These are phyloP conservation scores for Boletus bicolor DNA, from an alignment of 768 basidiomycete genomes.

Conservation along the genomic window DNA sequence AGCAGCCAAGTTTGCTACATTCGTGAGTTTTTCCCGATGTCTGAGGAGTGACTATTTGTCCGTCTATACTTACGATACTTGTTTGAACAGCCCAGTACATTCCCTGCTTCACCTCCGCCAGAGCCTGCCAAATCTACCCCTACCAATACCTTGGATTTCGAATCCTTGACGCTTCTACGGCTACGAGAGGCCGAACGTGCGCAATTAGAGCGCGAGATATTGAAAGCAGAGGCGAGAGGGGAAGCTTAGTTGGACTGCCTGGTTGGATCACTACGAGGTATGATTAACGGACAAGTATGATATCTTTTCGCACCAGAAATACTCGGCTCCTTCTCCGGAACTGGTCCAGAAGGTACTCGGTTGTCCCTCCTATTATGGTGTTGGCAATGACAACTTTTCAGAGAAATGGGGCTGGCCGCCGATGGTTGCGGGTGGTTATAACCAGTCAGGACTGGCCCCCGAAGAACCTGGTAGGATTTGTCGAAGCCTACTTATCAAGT, in stretches of 20 bases:
- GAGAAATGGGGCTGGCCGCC: too few species aligned
- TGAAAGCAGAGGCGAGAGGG: slow-evolving; percentile 57
- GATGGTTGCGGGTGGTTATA: too few species aligned
- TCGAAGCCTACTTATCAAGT: too few species aligned
- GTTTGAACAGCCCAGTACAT: slow-evolving; percentile 18
- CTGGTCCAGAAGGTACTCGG: too few species aligned
- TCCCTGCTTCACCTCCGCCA: slow-evolving; percentile 14
- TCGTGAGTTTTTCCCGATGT: slow-evolving; percentile 1
- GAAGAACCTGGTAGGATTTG: too few species aligned
- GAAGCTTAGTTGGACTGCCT: slow-evolving; percentile 4
- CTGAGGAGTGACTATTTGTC: not conserved
- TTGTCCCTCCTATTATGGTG: too few species aligned
- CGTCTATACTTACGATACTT: slow-evolving; percentile 4
- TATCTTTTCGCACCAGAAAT: not conserved
- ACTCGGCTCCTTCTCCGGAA: too few species aligned
- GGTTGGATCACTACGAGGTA: slow-evolving; percentile 9
- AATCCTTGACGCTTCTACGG: slow-evolving; percentile 75
- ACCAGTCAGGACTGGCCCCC: too few species aligned
- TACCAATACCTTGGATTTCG: slow-evolving; percentile 62
- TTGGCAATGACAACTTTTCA: too few species aligned
- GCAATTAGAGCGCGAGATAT: slow-evolving; percentile 71
- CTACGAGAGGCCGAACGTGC: slow-evolving; percentile 79
- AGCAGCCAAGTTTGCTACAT: slow-evolving; percentile 46
- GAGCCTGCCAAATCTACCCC: slow-evolving; percentile 25
- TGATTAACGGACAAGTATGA: slow-evolving; percentile 5